phyloP scores from a whole-genome alignment of 495 filamentous ascomycete genomes.

The Aspergillus nanangensis region DNA sequence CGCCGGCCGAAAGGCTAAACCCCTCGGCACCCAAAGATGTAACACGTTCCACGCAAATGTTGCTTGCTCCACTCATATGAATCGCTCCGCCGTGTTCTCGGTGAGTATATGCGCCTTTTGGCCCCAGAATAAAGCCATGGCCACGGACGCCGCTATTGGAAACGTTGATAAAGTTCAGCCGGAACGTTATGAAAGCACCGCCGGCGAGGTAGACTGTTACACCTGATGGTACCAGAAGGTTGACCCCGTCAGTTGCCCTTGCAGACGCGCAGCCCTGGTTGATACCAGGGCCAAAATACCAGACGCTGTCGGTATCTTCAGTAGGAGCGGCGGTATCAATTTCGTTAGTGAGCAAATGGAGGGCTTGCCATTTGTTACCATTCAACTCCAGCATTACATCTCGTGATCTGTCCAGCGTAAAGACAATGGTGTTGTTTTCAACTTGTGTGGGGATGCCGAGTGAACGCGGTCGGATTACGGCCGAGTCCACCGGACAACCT shows the following conservation, averaged over 20 bases:
- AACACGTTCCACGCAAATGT: conserved; percentile 7
- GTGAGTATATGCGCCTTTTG: conserved; percentile 4
- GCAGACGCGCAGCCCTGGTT: conserved; percentile 5
- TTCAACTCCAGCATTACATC: conserved; percentile 17
- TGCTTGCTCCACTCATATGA: conserved; percentile 3
- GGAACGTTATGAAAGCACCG: conserved; percentile 10
- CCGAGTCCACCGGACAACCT: conserved; percentile 6
- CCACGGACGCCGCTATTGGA: conserved; percentile 12
- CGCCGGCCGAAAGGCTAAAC: conserved; percentile 7
- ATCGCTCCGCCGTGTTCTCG: conserved; percentile 8
- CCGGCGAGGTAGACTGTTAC: conserved; percentile 18
- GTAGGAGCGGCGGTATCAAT: conserved; percentile 6
- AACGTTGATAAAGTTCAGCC: conserved; percentile 10
- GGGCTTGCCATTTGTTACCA: conserved; percentile 12
- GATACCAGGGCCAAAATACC: conserved; percentile 19
- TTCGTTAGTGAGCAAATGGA: conserved; percentile 13
- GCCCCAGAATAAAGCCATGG: conserved; percentile 11
- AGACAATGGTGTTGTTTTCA: conserved; percentile 7
- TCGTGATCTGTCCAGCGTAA: conserved; percentile 8
- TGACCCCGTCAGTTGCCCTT: conserved; percentile 4
- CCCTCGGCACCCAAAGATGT: conserved; percentile 6
- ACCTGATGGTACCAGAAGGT: conserved; percentile 10
- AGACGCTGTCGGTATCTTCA: conserved; percentile 3
- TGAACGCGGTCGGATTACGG: conserved; percentile 13
- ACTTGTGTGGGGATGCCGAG: conserved; percentile 5